phyloP scores from a whole-genome alignment of 768 basidiomycete species.

The Leucosporidium creatinivorum region DNA sequence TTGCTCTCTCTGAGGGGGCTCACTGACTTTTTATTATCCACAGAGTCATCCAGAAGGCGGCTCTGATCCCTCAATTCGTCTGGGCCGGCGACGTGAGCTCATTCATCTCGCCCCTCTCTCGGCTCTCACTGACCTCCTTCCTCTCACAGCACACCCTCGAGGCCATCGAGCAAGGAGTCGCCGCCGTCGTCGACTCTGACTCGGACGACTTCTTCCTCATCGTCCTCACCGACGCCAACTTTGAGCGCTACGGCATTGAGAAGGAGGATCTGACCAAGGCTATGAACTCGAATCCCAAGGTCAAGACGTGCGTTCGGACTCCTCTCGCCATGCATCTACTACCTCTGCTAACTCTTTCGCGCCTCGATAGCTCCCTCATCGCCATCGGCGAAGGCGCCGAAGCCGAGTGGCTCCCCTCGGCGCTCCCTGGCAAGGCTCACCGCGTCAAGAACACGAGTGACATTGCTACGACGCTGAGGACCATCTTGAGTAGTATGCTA shows the following conservation, averaged over 20 bases:
- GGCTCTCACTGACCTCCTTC: no score
- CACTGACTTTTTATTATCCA: no score
- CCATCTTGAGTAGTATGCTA: constrained; percentile 14
- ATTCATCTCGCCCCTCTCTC: no score
- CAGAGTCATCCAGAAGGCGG: neutral
- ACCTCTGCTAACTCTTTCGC: no score
- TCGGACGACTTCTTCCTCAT: constrained; percentile 26
- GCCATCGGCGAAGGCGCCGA: constrained; percentile 29
- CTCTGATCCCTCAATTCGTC: constrained; percentile 22
- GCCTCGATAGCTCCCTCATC: neutral
- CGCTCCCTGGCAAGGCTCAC: constrained; percentile 20
- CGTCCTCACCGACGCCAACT: constrained; percentile 22
- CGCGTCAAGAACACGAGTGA: constrained; percentile 19
- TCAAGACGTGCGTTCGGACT: neutral
- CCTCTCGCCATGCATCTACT: no score
- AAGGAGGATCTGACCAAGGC: neutral
- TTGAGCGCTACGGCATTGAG: constrained; percentile 15
- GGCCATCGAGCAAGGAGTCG: neutral
- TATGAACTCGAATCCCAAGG: constrained; percentile 14
- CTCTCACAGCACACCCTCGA: neutral
- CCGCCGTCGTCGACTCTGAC: neutral
- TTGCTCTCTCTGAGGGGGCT: neutral
- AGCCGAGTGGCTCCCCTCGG: constrained; percentile 17
- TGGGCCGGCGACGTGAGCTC: constrained; percentile 13
- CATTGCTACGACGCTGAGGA: constrained; percentile 12